These are phyloP conservation scores for Senecio squalidus DNA, from an alignment of 140 eudicot genomes.

Conservation along the genomic window DNA sequence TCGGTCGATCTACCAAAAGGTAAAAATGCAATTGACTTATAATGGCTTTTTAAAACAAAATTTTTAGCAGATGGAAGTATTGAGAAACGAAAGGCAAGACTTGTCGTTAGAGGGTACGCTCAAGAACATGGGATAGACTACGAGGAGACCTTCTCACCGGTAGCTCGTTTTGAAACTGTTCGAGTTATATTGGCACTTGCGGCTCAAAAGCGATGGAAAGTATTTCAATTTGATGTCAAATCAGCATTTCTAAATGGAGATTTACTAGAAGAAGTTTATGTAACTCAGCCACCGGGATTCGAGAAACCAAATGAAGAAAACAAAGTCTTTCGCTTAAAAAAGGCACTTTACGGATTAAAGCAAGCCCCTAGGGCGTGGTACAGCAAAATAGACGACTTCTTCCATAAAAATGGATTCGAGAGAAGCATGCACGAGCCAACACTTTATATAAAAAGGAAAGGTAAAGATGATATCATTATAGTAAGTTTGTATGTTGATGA, in stretches of 20 bases:
- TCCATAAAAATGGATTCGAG: neutral
- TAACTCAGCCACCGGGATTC: neutral
- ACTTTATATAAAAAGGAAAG: neutral
- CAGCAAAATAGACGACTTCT: neutral
- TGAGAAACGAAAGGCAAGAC: neutral
- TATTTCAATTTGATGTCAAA: neutral
- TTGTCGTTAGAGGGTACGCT: neutral
- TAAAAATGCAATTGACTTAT: neutral
- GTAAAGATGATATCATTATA: neutral
- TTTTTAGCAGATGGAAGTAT: neutral
- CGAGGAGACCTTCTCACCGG: too few relatives aligned
- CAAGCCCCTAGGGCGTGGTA: conserved; percentile 1
- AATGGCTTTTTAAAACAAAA: neutral
- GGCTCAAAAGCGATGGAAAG: neutral
- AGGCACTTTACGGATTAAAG: neutral
- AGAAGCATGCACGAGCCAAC: neutral
- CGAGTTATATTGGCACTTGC: neutral
- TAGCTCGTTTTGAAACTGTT: neutral
- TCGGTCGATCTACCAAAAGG: neutral
- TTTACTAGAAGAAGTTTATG: neutral
- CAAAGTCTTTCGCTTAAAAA: neutral
- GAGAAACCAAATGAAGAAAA: neutral
- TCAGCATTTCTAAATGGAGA: neutral
- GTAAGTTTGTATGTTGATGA: neutral
- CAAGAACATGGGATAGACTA: neutral